Conservation (phyloP, 257 asterid genomes). For the Ligustrum vulgare region DNA sequence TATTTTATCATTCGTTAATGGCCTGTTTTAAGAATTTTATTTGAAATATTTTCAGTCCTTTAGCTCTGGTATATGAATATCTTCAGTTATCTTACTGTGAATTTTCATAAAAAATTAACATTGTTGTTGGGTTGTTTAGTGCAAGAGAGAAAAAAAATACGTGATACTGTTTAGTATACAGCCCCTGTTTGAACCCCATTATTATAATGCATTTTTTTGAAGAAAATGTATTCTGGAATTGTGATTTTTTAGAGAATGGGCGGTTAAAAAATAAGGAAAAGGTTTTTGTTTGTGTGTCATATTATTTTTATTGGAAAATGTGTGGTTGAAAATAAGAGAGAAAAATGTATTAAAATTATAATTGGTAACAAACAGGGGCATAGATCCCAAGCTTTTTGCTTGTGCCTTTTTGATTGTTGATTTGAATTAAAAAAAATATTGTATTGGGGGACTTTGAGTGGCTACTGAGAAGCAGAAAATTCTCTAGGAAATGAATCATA, state of each 20-base stretch:
- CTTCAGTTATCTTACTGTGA: neutral
- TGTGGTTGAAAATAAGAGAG: no score
- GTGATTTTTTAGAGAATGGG: no score
- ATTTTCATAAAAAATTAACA: slow-evolving; percentile 2
- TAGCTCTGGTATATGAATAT: neutral
- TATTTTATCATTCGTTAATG: slow-evolving; percentile 17
- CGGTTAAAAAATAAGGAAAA: no score
- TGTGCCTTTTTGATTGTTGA: neutral
- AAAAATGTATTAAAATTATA: no score
- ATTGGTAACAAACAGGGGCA: no score
- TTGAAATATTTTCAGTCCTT: neutral
- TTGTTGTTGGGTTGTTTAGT: neutral
- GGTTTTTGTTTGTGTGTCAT: no score
- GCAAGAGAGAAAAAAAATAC: neutral
- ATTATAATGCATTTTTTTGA: no score
- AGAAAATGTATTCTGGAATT: no score
- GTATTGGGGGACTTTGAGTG: neutral
- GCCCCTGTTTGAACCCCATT: no score
- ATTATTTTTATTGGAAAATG: no score
- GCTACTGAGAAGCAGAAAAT: slow-evolving; percentile 10
- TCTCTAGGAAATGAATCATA: neutral
- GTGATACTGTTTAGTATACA: neutral
- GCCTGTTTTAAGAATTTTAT: slow-evolving; percentile 3
- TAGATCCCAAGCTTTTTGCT: neutral
- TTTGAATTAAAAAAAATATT: neutral